A percentile compares a stretch with the other conserved stretches of the same genome.
Evolutionary conservation across 1,139 yeast species (phyloP).

Genomic region (Diutina scorzettiae): DNA sequence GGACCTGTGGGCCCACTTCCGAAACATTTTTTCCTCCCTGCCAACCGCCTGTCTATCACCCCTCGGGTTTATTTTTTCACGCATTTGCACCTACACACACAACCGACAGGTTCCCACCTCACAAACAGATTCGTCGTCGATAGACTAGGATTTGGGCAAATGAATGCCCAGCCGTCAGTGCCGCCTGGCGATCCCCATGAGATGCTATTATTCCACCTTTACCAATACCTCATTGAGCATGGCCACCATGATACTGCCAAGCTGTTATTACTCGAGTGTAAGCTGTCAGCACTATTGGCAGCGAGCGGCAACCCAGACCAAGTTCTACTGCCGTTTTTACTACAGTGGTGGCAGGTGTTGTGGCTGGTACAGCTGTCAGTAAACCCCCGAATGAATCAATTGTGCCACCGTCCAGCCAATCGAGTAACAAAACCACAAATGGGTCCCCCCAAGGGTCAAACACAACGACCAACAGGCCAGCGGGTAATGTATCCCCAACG

Average conservation of each 20-base stretch:
- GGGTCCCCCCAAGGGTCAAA: neutral
- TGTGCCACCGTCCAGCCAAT: slow-evolving; percentile 3
- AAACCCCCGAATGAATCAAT: slow-evolving; percentile 1
- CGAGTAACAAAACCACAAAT: neutral
- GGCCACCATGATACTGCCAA: slow-evolving; percentile 10
- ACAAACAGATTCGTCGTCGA: neutral
- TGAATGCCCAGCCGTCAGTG: neutral
- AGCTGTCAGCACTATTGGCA: slow-evolving; percentile 2
- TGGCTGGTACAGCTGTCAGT: slow-evolving; percentile 7
- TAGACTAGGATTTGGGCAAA: neutral
- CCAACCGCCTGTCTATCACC: too few species aligned
- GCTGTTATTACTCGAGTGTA: slow-evolving; percentile 9
- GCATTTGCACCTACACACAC: slow-evolving; percentile 1
- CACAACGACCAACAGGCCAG: slow-evolving; percentile 4
- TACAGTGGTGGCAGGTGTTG: slow-evolving; percentile 11
- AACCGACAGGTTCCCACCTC: slow-evolving; percentile 3
- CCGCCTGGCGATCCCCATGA: neutral
- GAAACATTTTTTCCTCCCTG: too few species aligned
- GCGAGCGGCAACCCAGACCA: slow-evolving; percentile 7
- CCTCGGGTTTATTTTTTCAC: neutral
- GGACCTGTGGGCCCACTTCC: too few species aligned
- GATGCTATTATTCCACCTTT: slow-evolving; percentile 8
- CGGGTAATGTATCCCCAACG: slow-evolving; percentile 1
- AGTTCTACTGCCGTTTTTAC: slow-evolving; percentile 7
- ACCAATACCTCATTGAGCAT: slow-evolving; percentile 9